phyloP scores from a whole-genome alignment of 1,284 basidiomycete species.

The Cutaneotrichosporon curvatum region DNA sequence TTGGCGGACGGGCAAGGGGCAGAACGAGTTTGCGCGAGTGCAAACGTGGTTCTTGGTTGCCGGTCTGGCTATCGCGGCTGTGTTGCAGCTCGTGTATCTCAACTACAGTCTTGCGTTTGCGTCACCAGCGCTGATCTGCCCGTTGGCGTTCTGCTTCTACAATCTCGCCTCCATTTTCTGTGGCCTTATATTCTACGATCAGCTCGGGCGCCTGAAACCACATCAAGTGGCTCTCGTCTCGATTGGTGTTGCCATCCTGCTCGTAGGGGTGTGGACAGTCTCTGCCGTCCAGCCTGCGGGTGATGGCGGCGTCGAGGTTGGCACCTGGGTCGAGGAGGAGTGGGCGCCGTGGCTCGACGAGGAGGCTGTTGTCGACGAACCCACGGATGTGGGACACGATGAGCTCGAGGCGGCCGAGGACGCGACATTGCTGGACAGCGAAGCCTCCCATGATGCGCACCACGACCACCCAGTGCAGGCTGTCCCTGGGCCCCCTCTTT shows the following conservation, averaged over 20 bases:
- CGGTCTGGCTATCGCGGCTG: constrained; percentile 33
- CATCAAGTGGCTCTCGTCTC: constrained; percentile 67
- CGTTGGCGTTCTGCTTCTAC: constrained; percentile 93
- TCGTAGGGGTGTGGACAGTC: constrained; percentile 86
- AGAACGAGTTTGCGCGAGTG: constrained; percentile 70
- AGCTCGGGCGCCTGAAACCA: constrained; percentile 65
- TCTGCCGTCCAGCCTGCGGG: constrained; percentile 45
- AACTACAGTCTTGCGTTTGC: constrained; percentile 80
- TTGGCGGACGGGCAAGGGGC: constrained; percentile 49
- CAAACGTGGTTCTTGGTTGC: constrained; percentile 41
- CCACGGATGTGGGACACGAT: constrained; percentile 21
- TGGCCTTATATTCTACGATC: constrained; percentile 81
- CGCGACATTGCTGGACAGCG: constrained; percentile 13
- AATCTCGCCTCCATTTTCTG: constrained; percentile 80
- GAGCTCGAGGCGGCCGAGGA: constrained; percentile 22
- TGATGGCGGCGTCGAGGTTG: constrained; percentile 43
- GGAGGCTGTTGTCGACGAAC: constrained; percentile 15
- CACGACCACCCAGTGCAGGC: constrained; percentile 1
- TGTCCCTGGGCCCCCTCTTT: not conserved
- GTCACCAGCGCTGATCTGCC: constrained; percentile 83
- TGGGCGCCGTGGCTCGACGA: constrained; percentile 3
- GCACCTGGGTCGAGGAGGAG: constrained; percentile 45
- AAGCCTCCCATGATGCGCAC: constrained; percentile 1
- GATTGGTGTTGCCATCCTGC: constrained; percentile 69
- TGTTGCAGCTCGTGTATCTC: constrained; percentile 70